Evolutionary conservation across 2,329 filamentous ascomycete species (phyloP), one percentile per base, ranked within the genome.

Genomic region (Pestalotiopsis sp.): DNA sequence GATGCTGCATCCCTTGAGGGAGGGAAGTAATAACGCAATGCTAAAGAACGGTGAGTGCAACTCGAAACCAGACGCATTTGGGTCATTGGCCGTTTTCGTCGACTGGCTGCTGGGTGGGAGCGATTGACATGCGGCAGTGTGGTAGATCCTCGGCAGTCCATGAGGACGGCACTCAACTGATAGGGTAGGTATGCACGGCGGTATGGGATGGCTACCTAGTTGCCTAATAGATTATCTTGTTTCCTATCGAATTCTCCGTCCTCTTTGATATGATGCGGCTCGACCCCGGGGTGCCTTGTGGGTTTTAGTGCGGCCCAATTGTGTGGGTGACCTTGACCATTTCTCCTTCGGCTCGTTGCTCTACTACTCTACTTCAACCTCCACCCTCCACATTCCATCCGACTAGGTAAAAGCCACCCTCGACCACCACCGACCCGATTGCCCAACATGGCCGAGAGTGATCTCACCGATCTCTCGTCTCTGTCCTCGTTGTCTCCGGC

Each of bases 391-490:
- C 66, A 71, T 68, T 72, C 71, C 70, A 71, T 71, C 69, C 70
- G 68, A 62, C 59, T 65, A 36, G 66, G 38, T 57, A 49, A 64
- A 68, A 62, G 31, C 58, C 62, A 36, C 39, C 20, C 41, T n/a
- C 41, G 23, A 62, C 66, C 68, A 57, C 64, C 31, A 67, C 64
- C 31, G 45, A 68, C 61, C 59, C 41, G 25, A 12, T 66, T 27
- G 38, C 61, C 62, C 72, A 75, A 84, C 78, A 89, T 89, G 87
- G 81, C 88, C 70, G 87, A 87, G 74, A 87, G 89, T 77, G 88
- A 90, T 71, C 89, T 87, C 68, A 91, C 88, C 58, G 88, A 91
- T 68, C 84, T 91, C 68, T 91, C 90, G 41, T 86, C 85, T 4
- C 77, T 84, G 61, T 84, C 83, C 60, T 90, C 87, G 41, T 75